A percentile compares a stretch with the other conserved stretches of the same genome.
Evolutionary conservation across 345 rosid genomes (phyloP).

Genomic region (Theobroma cacao): DNA sequence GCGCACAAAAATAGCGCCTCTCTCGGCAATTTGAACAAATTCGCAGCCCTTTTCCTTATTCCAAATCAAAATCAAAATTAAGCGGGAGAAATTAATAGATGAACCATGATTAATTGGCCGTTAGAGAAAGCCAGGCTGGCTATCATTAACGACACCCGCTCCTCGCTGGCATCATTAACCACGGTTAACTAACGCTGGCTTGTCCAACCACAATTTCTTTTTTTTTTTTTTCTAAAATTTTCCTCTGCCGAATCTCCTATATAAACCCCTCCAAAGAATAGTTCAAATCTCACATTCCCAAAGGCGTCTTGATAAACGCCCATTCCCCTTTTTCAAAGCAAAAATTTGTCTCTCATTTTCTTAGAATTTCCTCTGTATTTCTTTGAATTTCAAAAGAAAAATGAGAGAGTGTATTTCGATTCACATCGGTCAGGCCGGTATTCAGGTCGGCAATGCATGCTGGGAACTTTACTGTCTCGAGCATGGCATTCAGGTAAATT

Average conservation of each 20-base stretch:
- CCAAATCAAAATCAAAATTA: not conserved
- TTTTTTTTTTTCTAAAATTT: not conserved
- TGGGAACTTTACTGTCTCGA: slow-evolving; percentile 59
- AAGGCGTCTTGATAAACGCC: slow-evolving; percentile 66
- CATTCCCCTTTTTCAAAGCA: not conserved
- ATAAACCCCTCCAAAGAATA: not conserved
- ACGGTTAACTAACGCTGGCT: slow-evolving; percentile 24
- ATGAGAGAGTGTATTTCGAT: slow-evolving; percentile 63
- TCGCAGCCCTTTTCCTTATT: not conserved
- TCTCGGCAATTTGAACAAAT: not conserved
- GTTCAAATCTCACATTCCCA: not conserved
- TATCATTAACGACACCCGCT: not conserved
- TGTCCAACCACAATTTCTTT: not conserved
- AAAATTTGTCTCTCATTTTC: not conserved
- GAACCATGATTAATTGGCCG: not conserved
- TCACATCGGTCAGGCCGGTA: slow-evolving; percentile 62
- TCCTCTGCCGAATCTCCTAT: not conserved
- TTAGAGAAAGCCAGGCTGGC: not conserved
- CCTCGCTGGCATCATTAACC: slow-evolving; percentile 22
- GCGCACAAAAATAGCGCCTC: not conserved
- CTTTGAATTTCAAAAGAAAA: not conserved
- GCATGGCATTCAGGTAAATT: slow-evolving; percentile 48
- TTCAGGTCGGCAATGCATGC: slow-evolving; percentile 63
- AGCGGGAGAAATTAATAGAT: too few relatives aligned
- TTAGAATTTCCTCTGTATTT: not conserved